Base-by-base conservation (phyloP, 1,139 yeast genomes). In the Kodamaea suecica region DNA sequence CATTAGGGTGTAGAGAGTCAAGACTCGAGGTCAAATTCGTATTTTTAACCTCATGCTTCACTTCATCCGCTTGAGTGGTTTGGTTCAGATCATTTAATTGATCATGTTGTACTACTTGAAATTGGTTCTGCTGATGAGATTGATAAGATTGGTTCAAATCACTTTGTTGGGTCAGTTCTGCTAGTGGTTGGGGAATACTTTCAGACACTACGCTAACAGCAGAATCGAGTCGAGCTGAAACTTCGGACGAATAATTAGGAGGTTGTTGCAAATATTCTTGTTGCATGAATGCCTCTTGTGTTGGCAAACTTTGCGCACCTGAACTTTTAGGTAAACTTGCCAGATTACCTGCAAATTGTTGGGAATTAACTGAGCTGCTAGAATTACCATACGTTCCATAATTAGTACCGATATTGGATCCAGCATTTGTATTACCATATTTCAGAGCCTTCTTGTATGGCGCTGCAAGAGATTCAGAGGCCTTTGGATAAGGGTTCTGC, bases 21-120 rank as follows among this genome's bases (percentile, higher is more conserved):
- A n/a, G n/a, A n/a, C n/a, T n/a, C n/a, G n/a, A n/a, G n/a, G 7
- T 20, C 23, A 20, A 20, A 8, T 20, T 7, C 10, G 23, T 7
- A 20, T 8, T 10, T 20, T 20, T 7, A 10, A 20, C 23, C 10
- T 20, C 9, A 20, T 7, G 23, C 7, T 7, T 20, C 23, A 20
- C 23, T 20, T 20, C 11, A 7, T 24, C 27, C 8, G 8, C 8
- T n/a, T 24, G 27, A 8, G 23, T 25, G 23, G 17, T 23, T 24
- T 11, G 29, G 12, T 9, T 31, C 34, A 30, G 21, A 14, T 39
- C 34, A n/a, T 21, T 12, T 32, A 8, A 36, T 23, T 10, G n/a
- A n/a, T n/a, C n/a, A n/a, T n/a, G n/a, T n/a, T n/a, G n/a, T n/a
- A n/a, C n/a, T n/a, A n/a, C n/a, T n/a, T n/a, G n/a, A n/a, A n/a